Evolutionary conservation across 768 basidiomycete species (phyloP).

Genomic region (Pulveroboletus sp.): DNA sequence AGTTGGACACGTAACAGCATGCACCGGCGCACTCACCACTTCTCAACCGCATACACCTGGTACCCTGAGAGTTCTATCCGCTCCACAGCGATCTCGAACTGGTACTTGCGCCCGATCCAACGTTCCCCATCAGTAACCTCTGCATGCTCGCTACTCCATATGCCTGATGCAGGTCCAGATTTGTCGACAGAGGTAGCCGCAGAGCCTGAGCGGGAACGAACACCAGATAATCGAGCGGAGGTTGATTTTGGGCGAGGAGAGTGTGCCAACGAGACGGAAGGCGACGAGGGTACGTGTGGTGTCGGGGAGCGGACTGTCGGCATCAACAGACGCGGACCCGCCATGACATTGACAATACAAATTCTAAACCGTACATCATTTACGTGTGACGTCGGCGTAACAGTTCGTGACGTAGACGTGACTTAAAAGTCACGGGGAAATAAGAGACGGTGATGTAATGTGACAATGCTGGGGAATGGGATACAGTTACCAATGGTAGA

Average conservation of each 20-base stretch:
- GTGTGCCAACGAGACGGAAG: conserved; percentile 16
- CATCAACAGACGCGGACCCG: conserved; percentile 27
- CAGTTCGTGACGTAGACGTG: conserved; percentile 10
- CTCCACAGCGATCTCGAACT: conserved; percentile 49
- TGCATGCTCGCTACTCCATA: conserved; percentile 9
- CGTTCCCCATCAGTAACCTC: conserved; percentile 26
- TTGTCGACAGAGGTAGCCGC: conserved; percentile 20
- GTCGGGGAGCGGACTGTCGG: conserved; percentile 32
- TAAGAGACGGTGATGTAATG: conserved; percentile 11
- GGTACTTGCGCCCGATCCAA: conserved; percentile 46
- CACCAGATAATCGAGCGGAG: conserved; percentile 25
- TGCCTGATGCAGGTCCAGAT: conserved; percentile 2
- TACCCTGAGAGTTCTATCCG: conserved; percentile 52
- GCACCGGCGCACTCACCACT: conserved; percentile 55
- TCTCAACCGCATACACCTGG: conserved; percentile 86
- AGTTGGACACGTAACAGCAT: background rate
- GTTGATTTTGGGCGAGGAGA: conserved; percentile 25
- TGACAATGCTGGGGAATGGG: conserved; percentile 12
- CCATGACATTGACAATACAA: conserved; percentile 18
- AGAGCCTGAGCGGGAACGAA: conserved; percentile 34
- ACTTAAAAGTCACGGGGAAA: conserved; percentile 3
- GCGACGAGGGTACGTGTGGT: conserved; percentile 3
- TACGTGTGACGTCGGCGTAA: conserved; percentile 12
- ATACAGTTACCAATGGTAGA: conserved; percentile 16
- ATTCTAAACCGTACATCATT: background rate